These are phyloP conservation scores for Heracleum sosnowskyi DNA, from an alignment of 129 eudicot genomes.

Conservation along the genomic window DNA sequence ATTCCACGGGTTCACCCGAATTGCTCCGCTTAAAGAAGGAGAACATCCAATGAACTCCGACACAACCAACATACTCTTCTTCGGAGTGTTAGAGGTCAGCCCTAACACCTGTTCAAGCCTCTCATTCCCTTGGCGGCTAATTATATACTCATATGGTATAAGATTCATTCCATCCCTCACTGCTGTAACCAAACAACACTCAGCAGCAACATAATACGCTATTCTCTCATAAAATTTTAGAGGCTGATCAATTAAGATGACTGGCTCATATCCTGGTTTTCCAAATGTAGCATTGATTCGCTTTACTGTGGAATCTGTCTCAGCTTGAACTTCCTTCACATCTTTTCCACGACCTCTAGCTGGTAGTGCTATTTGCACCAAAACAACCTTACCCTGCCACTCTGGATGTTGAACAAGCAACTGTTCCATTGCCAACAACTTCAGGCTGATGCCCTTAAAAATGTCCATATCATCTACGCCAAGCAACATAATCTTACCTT, in stretches of 20 bases:
- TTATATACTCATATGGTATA: constrained; percentile 73
- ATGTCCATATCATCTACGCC: constrained; percentile 89
- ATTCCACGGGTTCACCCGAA: constrained; percentile 79
- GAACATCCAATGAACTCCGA: constrained; percentile 92
- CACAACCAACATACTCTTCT: constrained; percentile 76
- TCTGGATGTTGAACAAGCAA: constrained; percentile 69
- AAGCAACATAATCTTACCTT: constrained; percentile 56
- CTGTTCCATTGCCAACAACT: constrained; percentile 77
- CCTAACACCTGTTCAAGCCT: constrained; percentile 52
- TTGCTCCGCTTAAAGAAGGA: constrained; percentile 84
- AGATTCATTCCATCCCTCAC: constrained; percentile 89
- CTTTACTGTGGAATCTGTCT: constrained; percentile 54
- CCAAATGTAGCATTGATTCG: constrained; percentile 61
- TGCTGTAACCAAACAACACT: constrained; percentile 80
- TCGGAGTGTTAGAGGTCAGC: constrained; percentile 29
- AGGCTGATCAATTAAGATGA: constrained; percentile 56
- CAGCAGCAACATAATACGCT: constrained; percentile 72
- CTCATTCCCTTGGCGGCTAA: constrained; percentile 68
- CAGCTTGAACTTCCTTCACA: constrained; percentile 69
- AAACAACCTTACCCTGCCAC: constrained; percentile 70
- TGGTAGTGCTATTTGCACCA: constrained; percentile 90
- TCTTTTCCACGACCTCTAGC: constrained; percentile 81
- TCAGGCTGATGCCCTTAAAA: constrained; percentile 75
- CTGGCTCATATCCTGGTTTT: constrained; percentile 56
- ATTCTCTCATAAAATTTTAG: constrained; percentile 55